A percentile compares a stretch with the other conserved stretches of the same genome.
phyloP scores from a whole-genome alignment of 2,329 filamentous ascomycete genomes.

The Colletotrichum viniferum region DNA sequence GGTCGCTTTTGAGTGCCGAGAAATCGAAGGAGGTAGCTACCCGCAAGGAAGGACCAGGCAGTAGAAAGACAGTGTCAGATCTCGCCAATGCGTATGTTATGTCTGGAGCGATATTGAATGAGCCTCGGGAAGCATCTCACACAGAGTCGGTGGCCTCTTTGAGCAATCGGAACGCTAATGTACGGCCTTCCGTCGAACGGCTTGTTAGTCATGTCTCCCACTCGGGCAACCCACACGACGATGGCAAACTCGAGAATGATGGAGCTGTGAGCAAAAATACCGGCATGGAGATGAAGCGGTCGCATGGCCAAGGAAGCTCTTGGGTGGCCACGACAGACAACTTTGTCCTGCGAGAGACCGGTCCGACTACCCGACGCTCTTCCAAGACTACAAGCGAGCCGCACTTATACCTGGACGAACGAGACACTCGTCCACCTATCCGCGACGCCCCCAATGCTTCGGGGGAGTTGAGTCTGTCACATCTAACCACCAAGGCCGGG shows the following conservation, averaged over 20 bases:
- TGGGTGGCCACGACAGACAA: background rate
- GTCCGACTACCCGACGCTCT: background rate
- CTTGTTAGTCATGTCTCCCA: background rate
- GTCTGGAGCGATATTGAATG: rapidly evolving
- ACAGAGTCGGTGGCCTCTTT: background rate
- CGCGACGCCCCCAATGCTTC: background rate
- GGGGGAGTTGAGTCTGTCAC: background rate
- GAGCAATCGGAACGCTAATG: background rate
- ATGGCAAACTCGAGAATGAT: background rate
- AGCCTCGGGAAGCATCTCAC: background rate
- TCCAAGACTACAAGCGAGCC: background rate
- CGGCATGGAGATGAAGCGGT: background rate
- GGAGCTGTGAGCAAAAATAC: background rate
- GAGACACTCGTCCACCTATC: background rate
- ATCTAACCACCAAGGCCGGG: background rate
- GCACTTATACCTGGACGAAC: background rate
- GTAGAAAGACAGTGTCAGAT: background rate
- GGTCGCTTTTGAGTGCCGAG: background rate
- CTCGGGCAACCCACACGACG: background rate
- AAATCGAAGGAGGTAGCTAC: background rate
- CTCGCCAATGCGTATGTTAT: background rate
- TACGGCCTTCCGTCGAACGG: background rate
- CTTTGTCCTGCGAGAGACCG: background rate
- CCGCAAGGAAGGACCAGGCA: background rate
- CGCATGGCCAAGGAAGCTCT: background rate